Conservation (phyloP, 805 yeast genomes). For the Cephaloascus fragrans region DNA sequence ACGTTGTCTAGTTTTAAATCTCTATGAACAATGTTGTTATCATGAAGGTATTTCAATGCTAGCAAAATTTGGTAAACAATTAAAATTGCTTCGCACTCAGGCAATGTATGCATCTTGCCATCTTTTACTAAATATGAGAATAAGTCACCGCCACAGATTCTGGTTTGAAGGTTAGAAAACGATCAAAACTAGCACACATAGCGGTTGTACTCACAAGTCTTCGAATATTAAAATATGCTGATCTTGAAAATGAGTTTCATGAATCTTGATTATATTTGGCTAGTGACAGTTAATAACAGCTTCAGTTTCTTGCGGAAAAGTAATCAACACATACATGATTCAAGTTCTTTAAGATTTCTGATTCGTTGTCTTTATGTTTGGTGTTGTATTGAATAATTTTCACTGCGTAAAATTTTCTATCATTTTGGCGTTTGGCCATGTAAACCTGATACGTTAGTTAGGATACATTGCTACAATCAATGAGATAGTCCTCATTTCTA, state of each 20-base stretch:
- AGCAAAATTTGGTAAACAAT: constrained; percentile 45
- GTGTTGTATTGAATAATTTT: constrained; percentile 21
- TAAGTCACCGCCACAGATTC: constrained; percentile 46
- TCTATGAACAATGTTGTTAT: constrained; percentile 47
- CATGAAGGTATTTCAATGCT: constrained; percentile 49
- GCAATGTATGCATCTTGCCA: constrained; percentile 25
- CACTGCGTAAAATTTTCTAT: constrained; percentile 33
- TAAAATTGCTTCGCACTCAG: constrained; percentile 46
- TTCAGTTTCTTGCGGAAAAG: neutral
- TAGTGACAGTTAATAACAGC: constrained; percentile 20
- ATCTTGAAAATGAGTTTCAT: constrained; percentile 18
- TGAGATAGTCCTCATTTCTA: too few relatives aligned
- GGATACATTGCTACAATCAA: too few relatives aligned
- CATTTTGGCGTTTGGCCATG: constrained; percentile 16
- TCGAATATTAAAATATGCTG: constrained; percentile 33
- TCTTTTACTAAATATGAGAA: constrained; percentile 43
- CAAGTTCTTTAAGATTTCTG: constrained; percentile 25
- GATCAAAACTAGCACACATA: neutral
- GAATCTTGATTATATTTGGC: constrained; percentile 40
- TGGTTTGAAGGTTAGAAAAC: neutral
- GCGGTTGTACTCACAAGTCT: constrained; percentile 24
- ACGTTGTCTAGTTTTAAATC: constrained; percentile 63
- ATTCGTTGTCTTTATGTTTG: constrained; percentile 18
- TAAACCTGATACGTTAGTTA: too few relatives aligned
- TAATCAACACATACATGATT: constrained; percentile 23